Base-by-base conservation (phyloP, 257 asterid species). In the Catharanthus roseus region DNA sequence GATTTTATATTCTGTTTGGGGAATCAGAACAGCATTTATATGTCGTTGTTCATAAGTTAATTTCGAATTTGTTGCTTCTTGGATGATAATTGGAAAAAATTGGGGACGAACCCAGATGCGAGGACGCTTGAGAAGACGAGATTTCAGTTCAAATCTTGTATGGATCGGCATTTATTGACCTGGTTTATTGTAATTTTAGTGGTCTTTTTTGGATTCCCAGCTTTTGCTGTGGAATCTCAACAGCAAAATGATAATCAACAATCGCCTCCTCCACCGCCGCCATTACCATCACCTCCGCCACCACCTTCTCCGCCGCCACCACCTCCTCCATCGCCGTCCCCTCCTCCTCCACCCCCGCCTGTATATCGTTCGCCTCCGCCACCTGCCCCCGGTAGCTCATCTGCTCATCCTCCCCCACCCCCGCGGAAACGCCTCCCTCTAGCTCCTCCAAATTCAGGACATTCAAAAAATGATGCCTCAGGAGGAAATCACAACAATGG, bases 101-200 rank as follows among this genome's bases (percentile, higher is more conserved):
- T 75, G 42, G 80, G 68, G 70, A 55, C 71, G 55, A 77, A 75
- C 74, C 74, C 86, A 83, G 80, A 88, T 88, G 93, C 81, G 71
- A 69, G 71, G 86, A 72, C 82, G 76, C 70, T 69, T 68, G 39
- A 24, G 62, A 72, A 69, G 64, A 75, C 74, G 68, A 47, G 55
- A 68, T 41, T 66, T 77, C 70, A 72, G 67, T 80, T 78, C 69
- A 69, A 65, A 36, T 55, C 53, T 60, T 65, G 65, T 49, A 87
- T 88, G 96, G 95, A 83, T 83, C 78, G 86, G 10, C 75, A 81
- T 58, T 66, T 84, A 78, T 75, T 79, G 78, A 79, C 61, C 68
- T 71, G 79, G 72, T 60, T 82, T 57, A 60, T 76, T 34, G 51
- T 79, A 23, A 58, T 15, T 34, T 74, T 69, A 15, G 65, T 77